These are phyloP conservation scores for Rhodamnia argentea DNA, from an alignment of 345 rosid species.

Conservation along the genomic window DNA sequence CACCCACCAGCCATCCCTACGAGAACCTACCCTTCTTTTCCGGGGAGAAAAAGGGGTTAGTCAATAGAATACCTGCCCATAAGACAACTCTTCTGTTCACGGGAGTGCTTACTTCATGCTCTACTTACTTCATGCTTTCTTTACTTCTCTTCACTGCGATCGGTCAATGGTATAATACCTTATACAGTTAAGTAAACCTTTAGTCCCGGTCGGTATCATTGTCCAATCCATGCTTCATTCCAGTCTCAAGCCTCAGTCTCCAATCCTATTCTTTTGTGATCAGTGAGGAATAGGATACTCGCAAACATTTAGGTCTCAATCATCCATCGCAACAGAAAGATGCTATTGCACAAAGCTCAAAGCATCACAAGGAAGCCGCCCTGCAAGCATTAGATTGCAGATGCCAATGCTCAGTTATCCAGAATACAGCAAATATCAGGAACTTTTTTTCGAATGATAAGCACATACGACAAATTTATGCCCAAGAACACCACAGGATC, in stretches of 20 bases:
- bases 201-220: no score
- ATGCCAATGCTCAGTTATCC: not conserved
- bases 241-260: no score
- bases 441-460: not conserved
- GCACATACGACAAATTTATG: not conserved
- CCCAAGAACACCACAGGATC: not conserved
- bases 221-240: no score
- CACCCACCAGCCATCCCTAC: no score
- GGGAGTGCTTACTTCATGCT: not conserved
- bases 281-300: no score
- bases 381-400: not conserved
- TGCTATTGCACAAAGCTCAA: not conserved
- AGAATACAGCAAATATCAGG: not conserved
- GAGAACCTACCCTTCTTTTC: no score
- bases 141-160: not conserved
- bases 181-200: not conserved
- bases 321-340: not conserved
- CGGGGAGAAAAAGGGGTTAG: no score
- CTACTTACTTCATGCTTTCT: not conserved
- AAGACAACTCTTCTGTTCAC: not conserved
- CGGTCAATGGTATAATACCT: not conserved
- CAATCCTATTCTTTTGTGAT: no score
- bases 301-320: no score
- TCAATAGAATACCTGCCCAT: not conserved
- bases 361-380: not conserved